Base-by-base conservation (phyloP, 202 grass and related monocot species). In the Elaeis oleifera region DNA sequence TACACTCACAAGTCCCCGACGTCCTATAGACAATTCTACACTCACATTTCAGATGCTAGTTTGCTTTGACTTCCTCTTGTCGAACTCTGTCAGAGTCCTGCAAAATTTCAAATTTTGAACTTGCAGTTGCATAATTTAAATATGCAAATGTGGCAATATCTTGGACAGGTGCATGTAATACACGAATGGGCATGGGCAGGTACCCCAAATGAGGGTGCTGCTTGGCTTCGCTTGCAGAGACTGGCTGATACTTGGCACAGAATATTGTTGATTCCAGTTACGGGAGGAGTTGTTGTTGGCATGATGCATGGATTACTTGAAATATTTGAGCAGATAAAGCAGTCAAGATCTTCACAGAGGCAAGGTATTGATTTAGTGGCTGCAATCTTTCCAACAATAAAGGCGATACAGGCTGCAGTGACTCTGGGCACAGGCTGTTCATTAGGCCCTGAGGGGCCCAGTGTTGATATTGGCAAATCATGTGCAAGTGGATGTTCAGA, bases 101-200 rank as follows among this genome's bases (percentile, higher is more conserved):
- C 36, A 13, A 44, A 44, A 44, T 44, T 44, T 44, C 9, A 14
- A 44, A 44, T 44, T 39, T 44, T 44, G 9, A 44, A 44, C 9
- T 44, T 44, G 2, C 2, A 0, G 9, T 44, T 11, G 13, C 36
- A 44, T 44, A 44, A 44, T 44, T 14, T 2, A 44, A 11, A 44
- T 44, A 13, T 44, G 36, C 8, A 13, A 3, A 3, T 44, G 8
- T 13, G 8, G 36, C 36, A 13, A 14, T 56, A 22, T 76, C 71
- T 76, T 70, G 26, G 57, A 26, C 68, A 97, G 92, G 92, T 97
- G 44, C 54, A 86, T 70, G 74, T 97, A 53, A 97, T 97, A 69
- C 92, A 97, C 83, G 92, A 97, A 89, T 91, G 87, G 92, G 92
- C 87, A 75, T 97, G 92, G 92, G 92, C 92, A 49, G 92, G 92